Base-by-base conservation (phyloP, 2,329 filamentous ascomycete species). In the Pyrenophora tritici-repentis region DNA sequence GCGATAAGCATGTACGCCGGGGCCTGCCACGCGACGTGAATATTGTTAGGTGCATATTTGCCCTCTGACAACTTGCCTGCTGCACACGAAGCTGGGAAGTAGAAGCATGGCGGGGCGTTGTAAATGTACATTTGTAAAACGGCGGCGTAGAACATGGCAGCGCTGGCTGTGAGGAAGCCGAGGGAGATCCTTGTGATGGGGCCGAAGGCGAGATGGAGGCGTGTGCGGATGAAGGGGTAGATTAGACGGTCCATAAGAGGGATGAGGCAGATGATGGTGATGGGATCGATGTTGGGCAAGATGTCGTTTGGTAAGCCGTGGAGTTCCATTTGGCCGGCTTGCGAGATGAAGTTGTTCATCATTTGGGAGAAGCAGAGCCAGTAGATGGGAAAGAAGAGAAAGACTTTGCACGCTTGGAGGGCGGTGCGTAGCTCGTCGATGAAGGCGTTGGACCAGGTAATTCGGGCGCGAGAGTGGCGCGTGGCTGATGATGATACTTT, bases 381-480 rank as follows among this genome's bases (percentile, higher is more conserved):
- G 60, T 78, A 79, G 29, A 80, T 67, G 0, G 77, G 78, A 45
- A 75, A 79, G 63, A 77, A 79, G 16, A 72, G 48, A 43, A 90
- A 90, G 47, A 90, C 86, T 62, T 86, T 85, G 78, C 87, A 91
- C 13, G 87, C 88, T 67, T 78, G 66, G 8, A 86, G 68, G 2
- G 82, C 82, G 34, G 86, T 85, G 75, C 87, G 87, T 42, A 91
- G 76, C 66, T 91, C 88, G 2, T 89, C 86, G 42, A 91, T 76
- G 59, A 90, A 91, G 60, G 81, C 79, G 62, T 90, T 86, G 46
- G 88, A 82, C 86, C 87, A 90, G 0, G 79, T 76, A 2, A 72
- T 65, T 49, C 73, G 69, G 12, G 67, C 62, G 34, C 58, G 70
- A 55, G 67, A 74, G 9, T 29, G 36, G 1, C 31, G 33, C 68